Conservation (phyloP, 2,329 filamentous ascomycete species). For the Dactylella cylindrospora region DNA sequence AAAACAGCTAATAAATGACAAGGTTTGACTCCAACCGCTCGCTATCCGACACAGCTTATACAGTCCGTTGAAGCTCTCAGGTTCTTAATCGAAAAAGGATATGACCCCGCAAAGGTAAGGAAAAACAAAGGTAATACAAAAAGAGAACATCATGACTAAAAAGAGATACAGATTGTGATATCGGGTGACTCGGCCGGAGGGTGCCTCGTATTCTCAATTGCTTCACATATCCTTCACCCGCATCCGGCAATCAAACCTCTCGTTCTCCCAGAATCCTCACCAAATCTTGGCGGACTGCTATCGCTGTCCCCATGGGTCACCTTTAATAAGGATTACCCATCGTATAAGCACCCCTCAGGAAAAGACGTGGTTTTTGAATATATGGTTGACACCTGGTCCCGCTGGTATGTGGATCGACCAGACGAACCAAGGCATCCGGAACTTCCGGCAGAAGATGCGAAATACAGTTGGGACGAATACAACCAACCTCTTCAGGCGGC, state of each 20-base stretch:
- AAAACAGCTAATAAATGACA: no score
- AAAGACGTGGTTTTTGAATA: slow-evolving; percentile 58
- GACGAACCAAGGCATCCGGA: slow-evolving; percentile 37
- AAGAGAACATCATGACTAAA: slow-evolving; percentile 90
- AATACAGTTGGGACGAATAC: slow-evolving; percentile 56
- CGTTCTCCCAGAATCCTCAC: slow-evolving; percentile 49
- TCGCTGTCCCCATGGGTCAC: slow-evolving; percentile 63
- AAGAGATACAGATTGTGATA: slow-evolving; percentile 62
- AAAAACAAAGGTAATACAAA: slow-evolving; percentile 69
- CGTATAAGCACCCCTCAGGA: slow-evolving; percentile 55
- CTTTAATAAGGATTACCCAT: slow-evolving; percentile 56
- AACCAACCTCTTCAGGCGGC: slow-evolving; percentile 58
- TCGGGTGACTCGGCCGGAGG: slow-evolving; percentile 60
- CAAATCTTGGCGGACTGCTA: slow-evolving; percentile 57
- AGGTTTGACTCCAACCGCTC: slow-evolving; percentile 23
- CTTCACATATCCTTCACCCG: slow-evolving; percentile 61
- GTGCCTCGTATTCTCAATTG: slow-evolving; percentile 55
- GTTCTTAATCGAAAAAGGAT: slow-evolving; percentile 15
- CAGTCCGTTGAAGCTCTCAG: slow-evolving; percentile 32
- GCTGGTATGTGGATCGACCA: slow-evolving; percentile 55
- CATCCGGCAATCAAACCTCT: slow-evolving; percentile 58
- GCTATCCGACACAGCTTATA: slow-evolving; percentile 29
- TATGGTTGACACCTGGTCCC: slow-evolving; percentile 55
- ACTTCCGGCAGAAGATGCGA: slow-evolving; percentile 34
- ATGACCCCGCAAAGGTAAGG: slow-evolving; percentile 37